phyloP scores from a whole-genome alignment of 495 filamentous ascomycete genomes.

The Penicillium odoratum region DNA sequence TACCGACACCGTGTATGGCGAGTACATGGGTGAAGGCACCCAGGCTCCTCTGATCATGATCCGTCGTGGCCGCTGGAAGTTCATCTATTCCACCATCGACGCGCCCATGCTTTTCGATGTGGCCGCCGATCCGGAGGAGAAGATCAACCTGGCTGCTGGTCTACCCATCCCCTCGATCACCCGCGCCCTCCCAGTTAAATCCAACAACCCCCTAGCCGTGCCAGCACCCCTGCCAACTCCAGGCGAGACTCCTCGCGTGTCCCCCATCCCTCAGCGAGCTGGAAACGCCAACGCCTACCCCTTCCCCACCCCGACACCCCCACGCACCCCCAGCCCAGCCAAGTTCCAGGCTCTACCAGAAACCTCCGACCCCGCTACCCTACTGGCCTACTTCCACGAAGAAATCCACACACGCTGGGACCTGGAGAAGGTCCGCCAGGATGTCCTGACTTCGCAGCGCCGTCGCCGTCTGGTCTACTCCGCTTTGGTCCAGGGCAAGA shows the following conservation, averaged over 20 bases:
- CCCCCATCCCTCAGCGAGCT: slow-evolving; percentile 33
- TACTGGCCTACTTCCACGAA: slow-evolving; percentile 58
- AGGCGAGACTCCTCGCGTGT: slow-evolving; percentile 33
- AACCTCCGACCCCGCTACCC: slow-evolving; percentile 45
- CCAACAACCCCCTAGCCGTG: slow-evolving; percentile 12
- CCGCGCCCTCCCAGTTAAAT: slow-evolving; percentile 16
- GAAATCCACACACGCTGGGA: slow-evolving; percentile 74
- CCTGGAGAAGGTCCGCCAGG: slow-evolving; percentile 64
- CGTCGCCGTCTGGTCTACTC: slow-evolving; percentile 70
- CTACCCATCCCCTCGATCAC: slow-evolving; percentile 24
- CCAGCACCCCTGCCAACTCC: slow-evolving; percentile 42
- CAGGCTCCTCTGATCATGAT: slow-evolving; percentile 91
- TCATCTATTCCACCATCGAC: slow-evolving; percentile 76
- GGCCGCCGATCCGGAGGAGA: slow-evolving; percentile 68
- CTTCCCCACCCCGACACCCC: slow-evolving; percentile 39
- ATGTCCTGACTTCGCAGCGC: slow-evolving; percentile 71
- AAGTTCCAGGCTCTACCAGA: slow-evolving; percentile 35
- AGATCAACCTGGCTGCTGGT: slow-evolving; percentile 63
- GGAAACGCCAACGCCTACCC: slow-evolving; percentile 29
- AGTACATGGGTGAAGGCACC: slow-evolving; percentile 89
- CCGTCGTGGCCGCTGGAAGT: slow-evolving; percentile 78
- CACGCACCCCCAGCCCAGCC: slow-evolving; percentile 41
- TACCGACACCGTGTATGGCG: slow-evolving; percentile 77
- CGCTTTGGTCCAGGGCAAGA: slow-evolving; percentile 68
- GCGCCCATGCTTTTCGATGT: slow-evolving; percentile 79